Conservation (phyloP, 257 asterid species). For the Voacanga thouarsii region DNA sequence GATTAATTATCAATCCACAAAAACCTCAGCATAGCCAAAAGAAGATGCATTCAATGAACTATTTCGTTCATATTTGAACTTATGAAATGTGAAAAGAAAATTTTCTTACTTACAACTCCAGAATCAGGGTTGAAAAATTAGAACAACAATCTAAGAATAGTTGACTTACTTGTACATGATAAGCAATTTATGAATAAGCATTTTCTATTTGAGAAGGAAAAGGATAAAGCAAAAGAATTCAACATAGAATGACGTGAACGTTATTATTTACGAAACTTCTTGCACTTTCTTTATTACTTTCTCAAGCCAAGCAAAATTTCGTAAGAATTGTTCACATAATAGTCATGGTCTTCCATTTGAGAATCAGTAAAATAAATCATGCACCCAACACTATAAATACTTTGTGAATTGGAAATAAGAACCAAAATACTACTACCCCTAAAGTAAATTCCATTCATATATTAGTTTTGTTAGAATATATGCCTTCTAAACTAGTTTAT, state of each 20-base stretch:
- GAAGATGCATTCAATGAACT: not conserved
- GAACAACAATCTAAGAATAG: slow-evolving; percentile 91
- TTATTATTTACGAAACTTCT: not conserved
- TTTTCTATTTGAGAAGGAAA: not conserved
- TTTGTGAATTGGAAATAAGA: not conserved
- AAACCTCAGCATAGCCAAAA: not conserved
- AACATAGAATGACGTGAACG: not conserved
- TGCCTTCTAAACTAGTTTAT: no score
- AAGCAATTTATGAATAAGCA: slow-evolving; percentile 16
- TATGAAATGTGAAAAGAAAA: not conserved
- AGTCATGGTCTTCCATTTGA: not conserved
- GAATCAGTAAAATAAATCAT: not conserved
- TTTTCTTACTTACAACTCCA: slow-evolving; percentile 61
- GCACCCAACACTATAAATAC: not conserved
- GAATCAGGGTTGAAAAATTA: slow-evolving; percentile 78
- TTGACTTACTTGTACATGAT: slow-evolving; percentile 74
- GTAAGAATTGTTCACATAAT: not conserved
- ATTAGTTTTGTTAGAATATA: no score
- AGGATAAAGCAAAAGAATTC: slow-evolving; percentile 3
- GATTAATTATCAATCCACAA: not conserved
- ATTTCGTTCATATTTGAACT: not conserved
- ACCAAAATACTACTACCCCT: not conserved
- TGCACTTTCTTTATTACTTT: not conserved
- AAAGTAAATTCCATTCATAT: not conserved
- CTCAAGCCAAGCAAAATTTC: not conserved